A percentile compares a stretch with the other conserved stretches of the same genome.
phyloP scores from a whole-genome alignment of 768 basidiomycete genomes.

The Cystobasidiopsis lactophilus region DNA sequence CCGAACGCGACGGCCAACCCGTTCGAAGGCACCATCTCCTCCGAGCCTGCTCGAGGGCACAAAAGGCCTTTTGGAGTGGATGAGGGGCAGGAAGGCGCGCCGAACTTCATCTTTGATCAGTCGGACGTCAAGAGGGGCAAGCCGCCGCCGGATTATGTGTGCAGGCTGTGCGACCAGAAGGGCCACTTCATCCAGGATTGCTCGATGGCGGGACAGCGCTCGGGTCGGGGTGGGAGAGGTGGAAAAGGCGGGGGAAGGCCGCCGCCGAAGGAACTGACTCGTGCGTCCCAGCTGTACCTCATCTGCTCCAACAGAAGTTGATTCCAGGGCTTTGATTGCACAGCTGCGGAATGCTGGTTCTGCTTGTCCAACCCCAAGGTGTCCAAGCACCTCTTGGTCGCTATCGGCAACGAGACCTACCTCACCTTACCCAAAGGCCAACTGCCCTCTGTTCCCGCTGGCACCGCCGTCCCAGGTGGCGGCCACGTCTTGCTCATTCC shows the following conservation, averaged over 20 bases:
- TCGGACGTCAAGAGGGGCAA: constrained; percentile 39
- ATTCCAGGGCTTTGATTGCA: too few relatives aligned
- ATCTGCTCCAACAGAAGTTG: too few relatives aligned
- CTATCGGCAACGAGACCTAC: constrained; percentile 84
- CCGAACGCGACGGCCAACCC: constrained; percentile 35
- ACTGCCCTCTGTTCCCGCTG: constrained; percentile 50
- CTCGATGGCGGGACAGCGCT: constrained; percentile 36
- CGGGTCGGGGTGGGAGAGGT: constrained; percentile 25
- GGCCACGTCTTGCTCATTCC: constrained; percentile 88
- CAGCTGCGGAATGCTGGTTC: constrained; percentile 94
- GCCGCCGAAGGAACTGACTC: constrained; percentile 54
- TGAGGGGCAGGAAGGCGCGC: constrained; percentile 18
- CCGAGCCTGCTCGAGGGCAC: constrained; percentile 19
- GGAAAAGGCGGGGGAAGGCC: constrained; percentile 29
- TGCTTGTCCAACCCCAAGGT: constrained; percentile 84
- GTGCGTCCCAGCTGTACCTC: too few relatives aligned
- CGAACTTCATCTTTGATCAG: constrained; percentile 21
- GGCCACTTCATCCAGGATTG: constrained; percentile 75
- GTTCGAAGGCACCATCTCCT: constrained; percentile 14
- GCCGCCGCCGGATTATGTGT: constrained; percentile 72
- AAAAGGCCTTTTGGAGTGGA: constrained; percentile 23
- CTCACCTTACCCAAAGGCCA: constrained; percentile 91
- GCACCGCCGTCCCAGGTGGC: constrained; percentile 58
- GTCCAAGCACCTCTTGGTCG: constrained; percentile 87
- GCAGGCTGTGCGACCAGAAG: constrained; percentile 55